Base-by-base conservation (phyloP, 305 asterid species). In the Plantago coronopus region DNA sequence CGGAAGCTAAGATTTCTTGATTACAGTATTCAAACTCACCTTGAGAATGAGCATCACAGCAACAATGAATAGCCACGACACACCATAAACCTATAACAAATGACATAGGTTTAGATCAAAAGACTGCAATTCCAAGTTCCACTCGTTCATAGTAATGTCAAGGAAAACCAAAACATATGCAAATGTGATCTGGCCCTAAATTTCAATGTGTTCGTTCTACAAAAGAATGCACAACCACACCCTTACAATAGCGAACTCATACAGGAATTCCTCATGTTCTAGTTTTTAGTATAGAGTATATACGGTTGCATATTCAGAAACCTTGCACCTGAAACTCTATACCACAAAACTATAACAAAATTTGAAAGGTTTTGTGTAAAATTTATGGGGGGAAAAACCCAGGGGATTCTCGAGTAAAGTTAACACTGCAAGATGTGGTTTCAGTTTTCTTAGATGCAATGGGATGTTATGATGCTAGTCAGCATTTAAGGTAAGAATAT, bases 41-140 rank as follows among this genome's bases (percentile, higher is more conserved):
- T 93, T 93, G 69, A 93, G 69, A 59, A 89, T 76, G 73, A 89
- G 68, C 77, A 87, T 75, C 54, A 76, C 95, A 2, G 85, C 95
- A 50, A 87, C 80, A 46, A 93, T 93, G 63, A 93, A 95, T 54
- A 87, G 66, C 99, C 99, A 93, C 18, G 99, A 93, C 56, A 87
- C 78, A 48, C 82, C 95, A 66, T 89, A 93, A 49, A 91, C 96
- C 96, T 91, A 81, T 54, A 57, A 54, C 66, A 19, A 61, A 58
- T 43, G 57, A 59, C 34, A 65, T 43, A 18, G 25, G 21, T 53
- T 59, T 62, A 65, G 59, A 63, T 48, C n/a, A 47, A 14, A 11
- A 8, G 13, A 57, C 23, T 42, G 51, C 42, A 22, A 21, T 23
- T 46, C 17, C 48, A 56, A 25, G 27, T 47, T 56, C 14, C 47